phyloP scores from a whole-genome alignment of 1,139 yeast genomes.

The Hemisphaericaspora subhashii region DNA sequence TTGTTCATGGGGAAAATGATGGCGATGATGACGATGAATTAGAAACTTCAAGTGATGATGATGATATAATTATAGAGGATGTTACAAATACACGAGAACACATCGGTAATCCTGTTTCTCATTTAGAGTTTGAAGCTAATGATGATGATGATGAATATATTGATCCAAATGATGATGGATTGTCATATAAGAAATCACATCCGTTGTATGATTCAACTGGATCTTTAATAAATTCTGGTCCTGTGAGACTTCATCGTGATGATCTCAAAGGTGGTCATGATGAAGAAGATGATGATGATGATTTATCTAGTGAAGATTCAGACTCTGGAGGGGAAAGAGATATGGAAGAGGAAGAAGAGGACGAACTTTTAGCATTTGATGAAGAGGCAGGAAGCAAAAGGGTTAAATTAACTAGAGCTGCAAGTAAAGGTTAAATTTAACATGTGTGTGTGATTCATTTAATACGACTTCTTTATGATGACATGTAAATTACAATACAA shows the following conservation, averaged over 20 bases:
- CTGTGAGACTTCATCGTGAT: constrained; percentile 3
- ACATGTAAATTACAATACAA: no score
- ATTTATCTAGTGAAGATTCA: constrained; percentile 8
- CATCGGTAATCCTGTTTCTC: constrained; percentile 2
- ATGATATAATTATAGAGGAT: constrained; percentile 14
- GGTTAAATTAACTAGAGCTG: constrained; percentile 40
- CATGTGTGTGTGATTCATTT: constrained; percentile 6
- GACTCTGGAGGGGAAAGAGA: constrained; percentile 21
- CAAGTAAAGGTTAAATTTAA: constrained; percentile 34
- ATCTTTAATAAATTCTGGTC: constrained; percentile 23
- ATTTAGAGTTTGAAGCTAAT: constrained; percentile 18
- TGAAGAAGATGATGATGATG: constrained; percentile 10
- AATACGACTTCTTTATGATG: neutral
- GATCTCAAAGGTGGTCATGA: constrained; percentile 2
- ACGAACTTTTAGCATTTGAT: constrained; percentile 17
- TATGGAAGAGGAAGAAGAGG: constrained; percentile 19
- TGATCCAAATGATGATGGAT: constrained; percentile 82
- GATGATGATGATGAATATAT: constrained; percentile 60
- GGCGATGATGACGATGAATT: constrained; percentile 18
- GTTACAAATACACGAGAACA: no score
- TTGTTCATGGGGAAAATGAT: no score
- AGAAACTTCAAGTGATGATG: constrained; percentile 23
- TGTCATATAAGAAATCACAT: constrained; percentile 64
- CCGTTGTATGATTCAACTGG: constrained; percentile 56
- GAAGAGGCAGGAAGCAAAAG: constrained; percentile 17